Evolutionary conservation across 1,284 basidiomycete genomes (phyloP).

Genomic region (Apiotrichum siamense): DNA sequence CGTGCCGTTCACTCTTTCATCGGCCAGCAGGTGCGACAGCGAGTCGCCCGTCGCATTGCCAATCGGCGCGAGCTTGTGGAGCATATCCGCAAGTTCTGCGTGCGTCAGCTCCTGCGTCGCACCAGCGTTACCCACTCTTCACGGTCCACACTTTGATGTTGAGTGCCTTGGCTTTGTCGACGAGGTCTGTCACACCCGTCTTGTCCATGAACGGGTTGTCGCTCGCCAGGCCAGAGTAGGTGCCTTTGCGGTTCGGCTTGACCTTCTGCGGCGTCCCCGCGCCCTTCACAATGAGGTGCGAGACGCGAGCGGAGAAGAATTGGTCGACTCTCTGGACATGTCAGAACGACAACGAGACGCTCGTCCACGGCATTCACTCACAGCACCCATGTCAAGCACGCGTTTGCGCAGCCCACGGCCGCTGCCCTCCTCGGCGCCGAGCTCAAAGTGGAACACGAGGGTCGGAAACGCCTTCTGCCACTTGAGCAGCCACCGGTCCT

Average conservation of each 20-base stretch:
- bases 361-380: constrained; percentile 50
- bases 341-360: background rate
- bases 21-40: constrained; percentile 63
- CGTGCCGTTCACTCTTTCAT: constrained; percentile 81
- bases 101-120: constrained; percentile 6
- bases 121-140: constrained; percentile 56
- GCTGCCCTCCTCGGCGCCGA: constrained; percentile 51
- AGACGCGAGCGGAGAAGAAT: constrained; percentile 78
- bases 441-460: constrained; percentile 76
- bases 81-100: constrained; percentile 31
- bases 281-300: constrained; percentile 63
- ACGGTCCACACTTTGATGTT: constrained; percentile 86
- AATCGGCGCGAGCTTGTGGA: constrained; percentile 51
- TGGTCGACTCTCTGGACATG: constrained; percentile 56
- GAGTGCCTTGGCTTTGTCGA: constrained; percentile 68
- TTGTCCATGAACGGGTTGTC: constrained; percentile 44
- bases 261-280: constrained; percentile 48
- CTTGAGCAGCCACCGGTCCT: constrained; percentile 71
- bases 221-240: constrained; percentile 14
- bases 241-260: constrained; percentile 28
- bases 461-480: constrained; percentile 76
- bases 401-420: constrained; percentile 54
- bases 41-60: constrained; percentile 27
- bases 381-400: constrained; percentile 66
- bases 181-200: constrained; percentile 54